These are phyloP conservation scores for Crataegus laevigata DNA, from an alignment of 306 rosid genomes.

Conservation along the genomic window DNA sequence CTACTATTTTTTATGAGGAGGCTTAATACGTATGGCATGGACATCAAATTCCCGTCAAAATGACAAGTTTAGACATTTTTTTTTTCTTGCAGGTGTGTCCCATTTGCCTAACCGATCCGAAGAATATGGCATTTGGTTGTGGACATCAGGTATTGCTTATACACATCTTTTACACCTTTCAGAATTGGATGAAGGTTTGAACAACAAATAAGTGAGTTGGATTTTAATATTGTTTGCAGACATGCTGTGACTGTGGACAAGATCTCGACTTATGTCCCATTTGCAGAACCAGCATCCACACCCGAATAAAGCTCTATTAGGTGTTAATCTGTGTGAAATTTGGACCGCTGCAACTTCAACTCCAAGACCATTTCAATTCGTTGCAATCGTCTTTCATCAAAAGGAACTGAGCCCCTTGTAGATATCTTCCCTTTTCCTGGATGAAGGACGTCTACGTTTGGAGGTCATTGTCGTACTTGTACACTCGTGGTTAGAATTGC, in stretches of 20 bases:
- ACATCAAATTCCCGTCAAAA: neutral
- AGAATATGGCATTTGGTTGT: constrained; percentile 90
- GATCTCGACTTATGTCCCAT: constrained; percentile 74
- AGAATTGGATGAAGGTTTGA: neutral
- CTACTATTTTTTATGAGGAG: neutral
- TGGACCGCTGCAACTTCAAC: constrained; percentile 11
- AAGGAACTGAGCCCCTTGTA: constrained; percentile 27
- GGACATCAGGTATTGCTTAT: constrained; percentile 72
- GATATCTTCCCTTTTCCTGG: constrained; percentile 26
- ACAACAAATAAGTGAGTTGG: neutral
- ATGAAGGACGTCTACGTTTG: neutral
- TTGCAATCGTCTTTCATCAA: constrained; percentile 9
- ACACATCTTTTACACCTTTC: neutral
- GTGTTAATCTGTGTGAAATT: neutral
- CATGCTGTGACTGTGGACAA: constrained; percentile 86
- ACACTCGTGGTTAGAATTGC: neutral
- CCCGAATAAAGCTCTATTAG: constrained; percentile 77
- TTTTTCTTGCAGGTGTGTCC: constrained; percentile 57
- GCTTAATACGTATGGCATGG: neutral
- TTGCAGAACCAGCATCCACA: constrained; percentile 60
- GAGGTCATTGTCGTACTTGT: neutral
- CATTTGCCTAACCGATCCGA: constrained; percentile 60
- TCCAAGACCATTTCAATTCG: constrained; percentile 4
- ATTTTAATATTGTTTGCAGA: constrained; percentile 38
- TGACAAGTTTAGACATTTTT: constrained; percentile 1